phyloP scores from a whole-genome alignment of 768 basidiomycete species.

The Boletus rufocinnamomeus region DNA sequence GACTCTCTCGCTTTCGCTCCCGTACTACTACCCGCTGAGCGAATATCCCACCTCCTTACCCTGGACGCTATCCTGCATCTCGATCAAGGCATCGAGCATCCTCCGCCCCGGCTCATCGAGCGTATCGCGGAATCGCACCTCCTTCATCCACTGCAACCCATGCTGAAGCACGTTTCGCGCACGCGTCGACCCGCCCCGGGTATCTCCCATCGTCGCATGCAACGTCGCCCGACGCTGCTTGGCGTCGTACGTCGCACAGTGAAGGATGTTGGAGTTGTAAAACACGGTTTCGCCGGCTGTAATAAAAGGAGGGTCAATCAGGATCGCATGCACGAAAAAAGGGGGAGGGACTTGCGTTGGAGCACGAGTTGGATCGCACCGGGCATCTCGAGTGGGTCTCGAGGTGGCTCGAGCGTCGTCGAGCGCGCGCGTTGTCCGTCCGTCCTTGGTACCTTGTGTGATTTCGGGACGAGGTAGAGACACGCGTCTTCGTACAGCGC shows the following conservation, averaged over 20 bases:
- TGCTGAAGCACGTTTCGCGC: conserved; percentile 79
- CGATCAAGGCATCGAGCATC: conserved; percentile 63
- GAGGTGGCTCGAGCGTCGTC: conserved; percentile 48
- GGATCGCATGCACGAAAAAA: no score
- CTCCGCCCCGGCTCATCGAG: conserved; percentile 46
- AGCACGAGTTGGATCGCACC: conserved; percentile 57
- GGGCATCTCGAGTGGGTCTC: conserved; percentile 69
- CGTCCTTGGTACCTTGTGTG: conserved; percentile 60
- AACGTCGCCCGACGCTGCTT: conserved; percentile 58
- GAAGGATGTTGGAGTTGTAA: conserved; percentile 79
- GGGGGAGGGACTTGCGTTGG: conserved; percentile 43
- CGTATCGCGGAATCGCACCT: conserved; percentile 45
- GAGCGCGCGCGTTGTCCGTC: conserved; percentile 60
- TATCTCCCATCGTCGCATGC: conserved; percentile 68
- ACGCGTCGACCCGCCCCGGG: conserved; percentile 58
- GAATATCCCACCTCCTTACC: conserved; percentile 56
- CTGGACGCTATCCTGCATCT: conserved; percentile 47
- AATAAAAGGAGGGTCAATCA: neutral
- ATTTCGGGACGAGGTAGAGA: conserved; percentile 69
- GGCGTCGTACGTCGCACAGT: conserved; percentile 66
- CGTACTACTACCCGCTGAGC: conserved; percentile 35
- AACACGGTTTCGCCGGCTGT: conserved; percentile 73
- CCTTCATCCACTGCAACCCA: conserved; percentile 69
- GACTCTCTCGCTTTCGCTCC: no score
- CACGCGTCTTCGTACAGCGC: conserved; percentile 70